phyloP scores from a whole-genome alignment of 1,284 basidiomycete species.

The Puccinia polysora region DNA sequence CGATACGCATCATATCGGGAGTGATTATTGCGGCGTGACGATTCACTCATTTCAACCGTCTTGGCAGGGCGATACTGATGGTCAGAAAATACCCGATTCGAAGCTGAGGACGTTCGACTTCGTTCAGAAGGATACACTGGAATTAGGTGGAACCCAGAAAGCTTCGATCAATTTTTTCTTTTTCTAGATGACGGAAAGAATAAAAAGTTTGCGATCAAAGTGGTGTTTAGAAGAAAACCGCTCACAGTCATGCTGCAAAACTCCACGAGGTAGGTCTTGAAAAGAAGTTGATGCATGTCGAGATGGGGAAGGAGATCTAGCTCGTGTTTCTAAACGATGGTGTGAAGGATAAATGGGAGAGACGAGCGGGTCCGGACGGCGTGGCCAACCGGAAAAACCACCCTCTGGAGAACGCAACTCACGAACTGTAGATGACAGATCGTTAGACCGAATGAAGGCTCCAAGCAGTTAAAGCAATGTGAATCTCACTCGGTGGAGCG shows the following conservation, averaged over 20 bases:
- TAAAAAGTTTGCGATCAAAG: too few species aligned
- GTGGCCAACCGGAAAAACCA: background rate
- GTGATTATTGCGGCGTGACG: background rate
- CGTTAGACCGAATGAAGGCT: background rate
- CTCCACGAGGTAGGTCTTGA: background rate
- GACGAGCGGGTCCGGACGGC: background rate
- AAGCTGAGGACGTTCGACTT: background rate
- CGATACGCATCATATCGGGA: conserved; percentile 34
- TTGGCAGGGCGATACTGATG: conserved; percentile 4
- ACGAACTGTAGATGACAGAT: conserved; percentile 7
- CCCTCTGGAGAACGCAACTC: conserved; percentile 2
- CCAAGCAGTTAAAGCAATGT: background rate
- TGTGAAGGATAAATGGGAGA: conserved; percentile 22
- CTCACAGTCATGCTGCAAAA: conserved; percentile 5
- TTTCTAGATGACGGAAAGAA: background rate
- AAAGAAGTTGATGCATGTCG: background rate
- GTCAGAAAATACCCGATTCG: conserved; percentile 1
- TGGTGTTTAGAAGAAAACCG: background rate
- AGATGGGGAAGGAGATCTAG: conserved; percentile 21
- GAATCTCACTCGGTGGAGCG: conserved; percentile 14
- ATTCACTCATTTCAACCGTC: background rate
- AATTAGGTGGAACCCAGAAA: background rate
- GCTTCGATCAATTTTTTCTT: background rate
- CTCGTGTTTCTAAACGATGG: background rate
- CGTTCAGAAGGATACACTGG: conserved; percentile 26